Conservation (phyloP, 2,329 filamentous ascomycete species). For the Aspergillus proliferans region DNA sequence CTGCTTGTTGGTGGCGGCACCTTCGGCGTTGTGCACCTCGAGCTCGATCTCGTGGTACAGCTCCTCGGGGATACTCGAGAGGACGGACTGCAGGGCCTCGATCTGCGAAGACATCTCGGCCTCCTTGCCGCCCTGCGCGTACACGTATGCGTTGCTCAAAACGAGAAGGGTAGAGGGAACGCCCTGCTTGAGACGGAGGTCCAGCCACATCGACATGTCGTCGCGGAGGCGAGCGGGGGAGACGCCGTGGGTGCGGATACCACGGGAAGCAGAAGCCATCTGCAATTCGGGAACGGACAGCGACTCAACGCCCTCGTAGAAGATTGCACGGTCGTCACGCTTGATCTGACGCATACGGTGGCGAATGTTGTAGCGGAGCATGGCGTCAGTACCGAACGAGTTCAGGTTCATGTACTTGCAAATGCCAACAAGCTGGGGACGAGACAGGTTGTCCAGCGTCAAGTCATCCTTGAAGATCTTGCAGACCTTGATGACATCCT, state of each 20-base stretch:
- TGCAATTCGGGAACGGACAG: conserved; percentile 92
- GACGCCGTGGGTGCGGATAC: conserved; percentile 86
- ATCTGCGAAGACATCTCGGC: conserved; percentile 81
- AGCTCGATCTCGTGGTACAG: conserved; percentile 99
- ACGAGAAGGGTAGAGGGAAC: conserved; percentile 96
- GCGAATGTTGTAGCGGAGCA: conserved; percentile 93
- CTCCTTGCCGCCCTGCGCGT: conserved; percentile 69
- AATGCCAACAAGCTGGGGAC: conserved; percentile 93
- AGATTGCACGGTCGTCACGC: conserved; percentile 90
- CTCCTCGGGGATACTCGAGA: conserved; percentile 94
- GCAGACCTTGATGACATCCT: conserved; percentile 97
- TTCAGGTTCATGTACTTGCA: conserved; percentile 98
- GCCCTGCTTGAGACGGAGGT: conserved; percentile 84
- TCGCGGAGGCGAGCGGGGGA: conserved; percentile 81
- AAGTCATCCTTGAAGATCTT: conserved; percentile 98
- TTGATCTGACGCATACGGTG: conserved; percentile 99
- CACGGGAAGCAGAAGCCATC: conserved; percentile 82
- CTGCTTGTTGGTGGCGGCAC: conserved; percentile 97
- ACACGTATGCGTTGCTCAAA: conserved; percentile 96
- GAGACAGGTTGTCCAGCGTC: conserved; percentile 91
- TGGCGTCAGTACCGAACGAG: conserved; percentile 93
- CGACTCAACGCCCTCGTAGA: conserved; percentile 85
- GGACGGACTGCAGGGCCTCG: conserved; percentile 82
- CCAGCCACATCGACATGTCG: conserved; percentile 88
- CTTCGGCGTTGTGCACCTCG: conserved; percentile 93